Evolutionary conservation across 108 stramenopile species (phyloP), one percentile per base, ranked within the genome.

Genomic region (Bacterosira constricta): DNA sequence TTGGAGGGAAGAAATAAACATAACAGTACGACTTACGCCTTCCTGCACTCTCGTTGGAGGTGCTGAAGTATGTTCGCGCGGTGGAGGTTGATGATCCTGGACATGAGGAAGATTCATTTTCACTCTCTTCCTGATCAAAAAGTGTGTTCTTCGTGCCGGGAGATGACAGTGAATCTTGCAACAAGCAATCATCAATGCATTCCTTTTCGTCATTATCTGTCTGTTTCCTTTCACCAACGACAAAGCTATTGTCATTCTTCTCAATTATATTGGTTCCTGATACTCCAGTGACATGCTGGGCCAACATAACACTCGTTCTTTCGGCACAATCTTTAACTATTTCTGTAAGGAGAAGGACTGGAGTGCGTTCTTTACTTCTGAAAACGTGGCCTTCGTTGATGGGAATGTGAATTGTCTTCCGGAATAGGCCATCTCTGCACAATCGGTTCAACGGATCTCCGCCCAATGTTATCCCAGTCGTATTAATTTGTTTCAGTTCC

Each of bases 311-410:
- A 29, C 15, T 58, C 4, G 46, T 50, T 4, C 47, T 18, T 0
- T 74, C 45, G 36, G 11, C 15, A 9, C 56, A 37, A 25, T 67
- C 76, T 37, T 66, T 65, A 64, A 87, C 25, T 6, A 87, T 51
- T 66, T 95, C 94, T 34, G 87, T 75, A 13, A 92, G 67, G 13
- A 95, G 54, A 18, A 95, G 77, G 0, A 95, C 89, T 8, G 94
- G 94, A 30, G 94, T 95, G 17, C 94, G 78, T 65, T 89, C 94
- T 44, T 95, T 95, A 64, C 91, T 92, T 55, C 94, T 82, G 72
- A 95, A 95, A 0, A 95, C 94, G 68, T 92, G 90, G 4, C 94
- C 94, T 83, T 95, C 94, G 34, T 70, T 85, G 11, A 75, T 71
- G 7, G 93, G 93, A 15, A 94, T 71, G 8, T 85, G 80, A 6